phyloP scores from a whole-genome alignment of 257 asterid species.

The Oldenlandia corymbosa region DNA sequence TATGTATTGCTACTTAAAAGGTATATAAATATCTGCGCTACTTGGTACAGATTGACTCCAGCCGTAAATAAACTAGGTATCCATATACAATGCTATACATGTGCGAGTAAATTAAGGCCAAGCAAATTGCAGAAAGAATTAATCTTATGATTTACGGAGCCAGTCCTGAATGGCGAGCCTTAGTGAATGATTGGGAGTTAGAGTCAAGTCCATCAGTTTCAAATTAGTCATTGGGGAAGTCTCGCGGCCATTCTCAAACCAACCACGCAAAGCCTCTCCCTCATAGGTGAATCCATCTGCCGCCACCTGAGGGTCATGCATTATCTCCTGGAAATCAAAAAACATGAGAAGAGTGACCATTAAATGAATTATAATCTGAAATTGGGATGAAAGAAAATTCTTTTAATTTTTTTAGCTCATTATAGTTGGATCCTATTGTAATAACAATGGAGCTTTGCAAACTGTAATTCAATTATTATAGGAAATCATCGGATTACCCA shows the following conservation, averaged over 20 bases:
- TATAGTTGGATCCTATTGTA: too few species aligned
- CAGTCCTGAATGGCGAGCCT: conserved; percentile 66
- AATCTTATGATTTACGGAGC: conserved; percentile 45
- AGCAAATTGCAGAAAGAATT: conserved; percentile 1
- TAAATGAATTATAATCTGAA: neutral
- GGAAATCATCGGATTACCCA: neutral
- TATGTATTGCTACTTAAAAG: neutral
- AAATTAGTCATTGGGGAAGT: conserved; percentile 91
- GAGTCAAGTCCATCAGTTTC: conserved; percentile 41
- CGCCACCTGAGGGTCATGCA: conserved; percentile 88
- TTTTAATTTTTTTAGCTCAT: too few species aligned
- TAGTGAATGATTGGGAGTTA: conserved; percentile 65
- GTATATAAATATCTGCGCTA: neutral
- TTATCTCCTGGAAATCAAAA: conserved; percentile 66
- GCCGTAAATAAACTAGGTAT: too few species aligned
- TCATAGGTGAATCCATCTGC: conserved; percentile 93
- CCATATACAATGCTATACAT: conserved; percentile 7
- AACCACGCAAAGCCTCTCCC: conserved; percentile 69
- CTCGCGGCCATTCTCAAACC: conserved; percentile 62
- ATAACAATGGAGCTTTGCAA: neutral
- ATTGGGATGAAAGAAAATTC: neutral
- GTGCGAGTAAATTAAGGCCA: conserved; percentile 1
- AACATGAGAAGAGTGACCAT: conserved; percentile 7
- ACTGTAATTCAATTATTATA: neutral
- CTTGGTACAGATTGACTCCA: neutral